A percentile compares a stretch with the other conserved stretches of the same genome.
Conservation (phyloP, 768 basidiomycete genomes). For the Botryobasidium botryosum region DNA sequence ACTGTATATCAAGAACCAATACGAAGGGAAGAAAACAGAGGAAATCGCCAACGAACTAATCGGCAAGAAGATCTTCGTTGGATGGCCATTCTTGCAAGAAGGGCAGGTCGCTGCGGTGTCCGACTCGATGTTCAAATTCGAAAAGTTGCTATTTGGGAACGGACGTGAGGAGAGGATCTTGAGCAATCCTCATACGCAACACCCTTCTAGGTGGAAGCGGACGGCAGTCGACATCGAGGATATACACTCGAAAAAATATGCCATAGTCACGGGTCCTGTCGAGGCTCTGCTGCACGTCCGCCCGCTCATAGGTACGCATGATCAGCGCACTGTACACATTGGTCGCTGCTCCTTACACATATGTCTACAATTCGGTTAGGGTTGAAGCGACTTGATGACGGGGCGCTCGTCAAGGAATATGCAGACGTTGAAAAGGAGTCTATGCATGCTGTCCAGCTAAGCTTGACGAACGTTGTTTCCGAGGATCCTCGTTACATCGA, state of each 20-base stretch:
- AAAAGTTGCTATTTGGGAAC: constrained; percentile 41
- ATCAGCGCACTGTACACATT: not conserved
- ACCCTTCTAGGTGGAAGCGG: constrained; percentile 52
- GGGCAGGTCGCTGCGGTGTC: constrained; percentile 75
- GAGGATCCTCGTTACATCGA: constrained; percentile 85
- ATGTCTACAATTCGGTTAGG: constrained; percentile 28
- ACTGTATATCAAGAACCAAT: constrained; percentile 60
- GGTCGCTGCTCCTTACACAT: not conserved
- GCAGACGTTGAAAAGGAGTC: constrained; percentile 65
- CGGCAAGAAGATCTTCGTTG: constrained; percentile 58
- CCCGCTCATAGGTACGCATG: constrained; percentile 62
- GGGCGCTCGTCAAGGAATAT: constrained; percentile 91
- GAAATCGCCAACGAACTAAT: constrained; percentile 62
- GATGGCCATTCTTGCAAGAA: constrained; percentile 94
- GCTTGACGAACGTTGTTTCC: constrained; percentile 57
- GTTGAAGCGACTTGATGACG: constrained; percentile 73
- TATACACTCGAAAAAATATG: constrained; percentile 75
- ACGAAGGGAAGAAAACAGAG: constrained; percentile 48
- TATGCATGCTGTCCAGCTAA: constrained; percentile 79
- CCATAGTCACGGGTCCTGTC: constrained; percentile 67
- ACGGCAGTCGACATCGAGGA: constrained; percentile 72
- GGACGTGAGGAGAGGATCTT: constrained; percentile 35
- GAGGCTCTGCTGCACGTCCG: constrained; percentile 76
- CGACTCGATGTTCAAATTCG: constrained; percentile 75
- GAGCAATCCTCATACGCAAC: constrained; percentile 36